phyloP scores from a whole-genome alignment of 768 basidiomycete species.

The Mycena indigotica region DNA sequence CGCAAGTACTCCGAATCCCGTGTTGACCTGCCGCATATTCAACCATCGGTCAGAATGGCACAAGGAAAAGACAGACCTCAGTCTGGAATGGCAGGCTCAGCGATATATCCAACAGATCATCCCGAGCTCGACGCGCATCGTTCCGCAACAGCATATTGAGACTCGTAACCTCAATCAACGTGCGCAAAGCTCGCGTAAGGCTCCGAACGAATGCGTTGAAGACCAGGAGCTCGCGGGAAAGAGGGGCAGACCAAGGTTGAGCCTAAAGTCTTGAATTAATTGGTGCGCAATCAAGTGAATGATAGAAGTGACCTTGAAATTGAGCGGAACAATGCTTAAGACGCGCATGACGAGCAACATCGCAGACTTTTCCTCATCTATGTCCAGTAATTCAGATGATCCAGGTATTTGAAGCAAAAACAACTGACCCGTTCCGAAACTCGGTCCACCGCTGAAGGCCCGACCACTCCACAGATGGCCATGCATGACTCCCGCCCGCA shows the following conservation, averaged over 20 bases:
- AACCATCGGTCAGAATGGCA: background rate
- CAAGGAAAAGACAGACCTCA: constrained; percentile 53
- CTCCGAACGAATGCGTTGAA: constrained; percentile 98
- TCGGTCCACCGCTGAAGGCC: constrained; percentile 92
- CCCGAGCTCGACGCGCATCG: constrained; percentile 83
- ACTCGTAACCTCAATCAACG: constrained; percentile 86
- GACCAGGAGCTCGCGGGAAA: constrained; percentile 94
- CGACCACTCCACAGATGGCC: constrained; percentile 87
- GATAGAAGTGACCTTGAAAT: constrained; percentile 79
- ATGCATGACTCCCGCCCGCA: constrained; percentile 96
- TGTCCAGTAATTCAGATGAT: constrained; percentile 19
- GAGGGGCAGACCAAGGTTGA: constrained; percentile 92
- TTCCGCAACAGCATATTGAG: constrained; percentile 91
- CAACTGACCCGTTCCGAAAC: constrained; percentile 82
- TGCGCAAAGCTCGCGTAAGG: constrained; percentile 86
- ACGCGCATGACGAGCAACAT: constrained; percentile 97
- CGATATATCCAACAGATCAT: constrained; percentile 90
- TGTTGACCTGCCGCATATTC: constrained; percentile 50
- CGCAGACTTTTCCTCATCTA: constrained; percentile 91
- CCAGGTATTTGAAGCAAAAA: constrained; percentile 23
- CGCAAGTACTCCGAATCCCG: constrained; percentile 94
- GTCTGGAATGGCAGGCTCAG: constrained; percentile 92
- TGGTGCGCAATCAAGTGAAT: background rate
- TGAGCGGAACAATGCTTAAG: constrained; percentile 90
- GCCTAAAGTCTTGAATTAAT: constrained; percentile 46